Percentiles rank a stretch among this genome's conserved stretches.
Evolutionary conservation across 768 basidiomycete genomes (phyloP).

Genomic region (Sporobolomyces roseus): DNA sequence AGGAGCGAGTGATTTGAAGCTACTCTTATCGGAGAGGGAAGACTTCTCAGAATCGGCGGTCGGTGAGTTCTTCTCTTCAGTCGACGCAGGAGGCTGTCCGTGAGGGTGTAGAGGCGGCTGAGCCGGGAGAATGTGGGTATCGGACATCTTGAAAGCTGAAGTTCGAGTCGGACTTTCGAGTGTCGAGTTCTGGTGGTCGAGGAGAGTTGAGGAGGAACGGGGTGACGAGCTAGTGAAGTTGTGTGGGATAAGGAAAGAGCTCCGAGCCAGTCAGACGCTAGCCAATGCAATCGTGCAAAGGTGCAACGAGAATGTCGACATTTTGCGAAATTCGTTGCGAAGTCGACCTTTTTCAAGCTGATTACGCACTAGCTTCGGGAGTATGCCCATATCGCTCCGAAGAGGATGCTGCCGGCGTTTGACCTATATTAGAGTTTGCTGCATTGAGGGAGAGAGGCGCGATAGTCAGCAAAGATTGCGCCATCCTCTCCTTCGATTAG

Average conservation of each 20-base stretch:
- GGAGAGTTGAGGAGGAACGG: neutral
- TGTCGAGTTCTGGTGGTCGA: neutral
- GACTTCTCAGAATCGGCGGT: constrained; percentile 8
- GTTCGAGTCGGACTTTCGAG: neutral
- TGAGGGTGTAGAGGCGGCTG: constrained; percentile 8
- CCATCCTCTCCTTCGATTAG: too few relatives aligned
- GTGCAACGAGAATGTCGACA: too few relatives aligned
- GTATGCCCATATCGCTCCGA: too few relatives aligned
- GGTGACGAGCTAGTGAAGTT: too few relatives aligned
- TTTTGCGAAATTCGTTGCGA: neutral
- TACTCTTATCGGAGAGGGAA: constrained; percentile 19
- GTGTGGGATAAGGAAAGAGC: too few relatives aligned
- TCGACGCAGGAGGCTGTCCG: neutral
- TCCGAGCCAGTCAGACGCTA: neutral
- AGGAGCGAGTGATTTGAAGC: constrained; percentile 18
- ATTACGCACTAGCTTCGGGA: constrained; percentile 5
- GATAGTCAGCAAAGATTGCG: too few relatives aligned
- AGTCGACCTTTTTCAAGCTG: constrained; percentile 1
- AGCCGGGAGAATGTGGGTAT: neutral
- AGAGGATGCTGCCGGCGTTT: too few relatives aligned
- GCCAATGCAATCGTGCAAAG: neutral
- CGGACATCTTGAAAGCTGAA: neutral
- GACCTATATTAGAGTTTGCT: too few relatives aligned
- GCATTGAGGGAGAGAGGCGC: too few relatives aligned
- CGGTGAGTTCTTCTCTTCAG: neutral